These are phyloP conservation scores for Schizophyllum amplum DNA, from an alignment of 1,284 basidiomycete genomes.

Conservation along the genomic window DNA sequence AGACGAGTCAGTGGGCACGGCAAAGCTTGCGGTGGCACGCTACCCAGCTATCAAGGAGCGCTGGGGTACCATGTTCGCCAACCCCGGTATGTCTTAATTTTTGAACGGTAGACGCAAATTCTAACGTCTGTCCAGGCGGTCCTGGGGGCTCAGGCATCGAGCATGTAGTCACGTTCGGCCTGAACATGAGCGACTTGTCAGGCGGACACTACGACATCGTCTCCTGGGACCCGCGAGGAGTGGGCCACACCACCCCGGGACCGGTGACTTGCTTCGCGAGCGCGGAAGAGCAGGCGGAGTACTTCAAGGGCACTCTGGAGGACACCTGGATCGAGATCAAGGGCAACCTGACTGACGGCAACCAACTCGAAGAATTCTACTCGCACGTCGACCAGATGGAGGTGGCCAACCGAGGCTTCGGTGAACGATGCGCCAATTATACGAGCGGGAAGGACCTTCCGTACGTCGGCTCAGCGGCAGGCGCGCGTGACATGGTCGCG, in stretches of 20 bases:
- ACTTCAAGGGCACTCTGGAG: neutral
- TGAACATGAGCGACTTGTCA: neutral
- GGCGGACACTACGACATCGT: slow-evolving; percentile 2
- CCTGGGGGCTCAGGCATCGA: neutral
- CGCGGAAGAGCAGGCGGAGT: neutral
- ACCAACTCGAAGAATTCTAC: neutral
- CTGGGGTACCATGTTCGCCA: neutral
- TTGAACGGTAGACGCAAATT: too few species aligned
- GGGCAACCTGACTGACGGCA: neutral
- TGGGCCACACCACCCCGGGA: neutral
- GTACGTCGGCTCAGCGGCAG: neutral
- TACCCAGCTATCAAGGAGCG: neutral
- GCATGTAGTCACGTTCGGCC: neutral
- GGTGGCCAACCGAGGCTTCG: neutral
- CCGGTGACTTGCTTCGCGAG: neutral
- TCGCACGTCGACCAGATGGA: neutral
- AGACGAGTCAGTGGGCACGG: neutral
- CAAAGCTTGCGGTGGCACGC: neutral
- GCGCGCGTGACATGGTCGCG: neutral
- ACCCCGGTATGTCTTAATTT: neutral
- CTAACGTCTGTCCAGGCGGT: too few species aligned
- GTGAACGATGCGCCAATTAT: neutral
- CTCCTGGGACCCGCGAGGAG: slow-evolving; percentile 5
- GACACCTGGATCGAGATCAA: neutral
- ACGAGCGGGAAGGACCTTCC: neutral